Evolutionary conservation across 371 early-diverging fungal species (phyloP), one percentile per base, ranked within the genome.

Genomic region (Zopfochytrium polystomum): DNA sequence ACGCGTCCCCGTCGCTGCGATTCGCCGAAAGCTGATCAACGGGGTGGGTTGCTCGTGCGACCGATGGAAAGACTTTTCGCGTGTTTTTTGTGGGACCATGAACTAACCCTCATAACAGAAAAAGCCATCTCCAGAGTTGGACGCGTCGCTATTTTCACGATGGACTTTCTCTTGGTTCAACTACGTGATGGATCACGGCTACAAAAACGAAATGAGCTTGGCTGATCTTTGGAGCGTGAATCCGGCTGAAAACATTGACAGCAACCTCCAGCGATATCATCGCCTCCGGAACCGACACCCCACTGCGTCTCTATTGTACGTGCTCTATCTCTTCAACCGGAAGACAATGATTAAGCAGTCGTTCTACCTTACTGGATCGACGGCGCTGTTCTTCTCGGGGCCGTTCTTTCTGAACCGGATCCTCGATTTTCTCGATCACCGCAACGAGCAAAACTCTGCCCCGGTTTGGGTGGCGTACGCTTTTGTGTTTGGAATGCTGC

Each of bases 121-220:
- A n/a, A n/a, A n/a, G n/a, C 58, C 64, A n/a, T 50, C 56, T 13
- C 52, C 57, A 3, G 71, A 70, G 52, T 4, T 25, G 9, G 60
- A 62, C 27, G 86, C 90, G 11, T 85, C 86, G 1, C 64, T 80
- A 0, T 66, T 83, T 18, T 82, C 86, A 23, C 73, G 78, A 3
- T 62, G 86, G 35, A 80, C 84, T n/a, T 90, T 90, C 61, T 76
- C 78, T 3, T 92, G 92, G 92, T 79, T 88, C 65, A 87, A 87
- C 49, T 79, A 83, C 0, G 65, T 92, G 53, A 75, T 90, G 45
- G 67, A 73, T 48, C 70, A 78, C 5, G 88, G 87, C 22, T 82
- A 79, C 65, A 75, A 65, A 46, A 76, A 74, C 0, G 74, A 80
- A 0, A 71, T 90, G 6, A 79, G 75, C 51, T 68, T 77, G 1